Evolutionary conservation across 306 rosid species (phyloP), one percentile per base, ranked within the genome.

Genomic region (Carpinus viminea): DNA sequence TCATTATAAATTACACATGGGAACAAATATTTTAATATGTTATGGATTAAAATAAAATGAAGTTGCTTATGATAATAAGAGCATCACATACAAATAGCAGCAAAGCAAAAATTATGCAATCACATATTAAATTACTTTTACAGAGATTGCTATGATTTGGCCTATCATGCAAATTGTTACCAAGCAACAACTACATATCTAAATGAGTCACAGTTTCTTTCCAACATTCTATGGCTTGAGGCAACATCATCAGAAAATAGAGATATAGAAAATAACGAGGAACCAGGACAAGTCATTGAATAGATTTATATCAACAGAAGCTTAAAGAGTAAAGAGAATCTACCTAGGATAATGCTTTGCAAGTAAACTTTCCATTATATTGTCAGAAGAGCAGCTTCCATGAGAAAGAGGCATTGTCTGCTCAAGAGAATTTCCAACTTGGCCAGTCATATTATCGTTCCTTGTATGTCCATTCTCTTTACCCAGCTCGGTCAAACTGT

Each of bases 311-410:
- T 74, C 71, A 43, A 21, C 9, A 76, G 72, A 53, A 43, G 31
- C 74, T 43, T 43, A 38, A 24, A 6, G 71, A 74, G 78, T 76
- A 12, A 46, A 68, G 78, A 79, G 72, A 86, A 76, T 61, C 68
- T 84, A 91, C 98, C 92, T 81, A 18, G 98, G 98, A 81, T 73
- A 82, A 83, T 92, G 97, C 83, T 95, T 90, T 81, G 88, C 76
- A 43, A 92, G 89, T 77, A 95, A 88, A 76, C 86, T 89, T 85
- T 92, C 98, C 98, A 95, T 95, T 20, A 95, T 70, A 87, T 91
- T 92, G 83, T 95, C 98, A 73, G 97, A 93, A 80, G 76, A 76
- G 84, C 92, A 87, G 84, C 86, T 91, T 81, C 97, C 98, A 68
- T 91, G 85, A 74, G 97, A 84, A 82, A 77, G 91, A 50, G 94